These are phyloP conservation scores for Cercospora citrullina DNA, from an alignment of 2,329 filamentous ascomycete species.

Conservation along the genomic window DNA sequence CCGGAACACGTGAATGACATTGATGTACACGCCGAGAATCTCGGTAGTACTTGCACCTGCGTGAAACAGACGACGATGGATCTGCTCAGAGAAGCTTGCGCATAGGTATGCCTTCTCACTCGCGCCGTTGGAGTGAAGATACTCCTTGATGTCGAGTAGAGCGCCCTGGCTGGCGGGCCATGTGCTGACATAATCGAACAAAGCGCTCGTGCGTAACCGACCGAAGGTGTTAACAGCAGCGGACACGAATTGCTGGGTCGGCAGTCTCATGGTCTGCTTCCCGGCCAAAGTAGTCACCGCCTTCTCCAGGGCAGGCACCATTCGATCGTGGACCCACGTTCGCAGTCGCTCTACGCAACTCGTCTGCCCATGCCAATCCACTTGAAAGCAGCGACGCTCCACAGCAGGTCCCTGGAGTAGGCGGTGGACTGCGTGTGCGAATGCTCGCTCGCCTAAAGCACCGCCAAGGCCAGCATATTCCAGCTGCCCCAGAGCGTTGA, in stretches of 20 bases:
- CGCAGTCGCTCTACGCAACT: slow-evolving; percentile 61
- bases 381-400: slow-evolving; percentile 58
- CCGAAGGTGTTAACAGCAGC: slow-evolving; percentile 69
- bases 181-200: slow-evolving; percentile 76
- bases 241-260: slow-evolving; percentile 64
- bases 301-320: slow-evolving; percentile 64
- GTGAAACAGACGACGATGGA: slow-evolving; percentile 69
- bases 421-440: slow-evolving; percentile 69
- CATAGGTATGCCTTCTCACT: slow-evolving; percentile 70
- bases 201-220: slow-evolving; percentile 65
- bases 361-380: slow-evolving; percentile 59
- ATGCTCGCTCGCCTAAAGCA: slow-evolving; percentile 67
- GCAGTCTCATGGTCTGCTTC: slow-evolving; percentile 24
- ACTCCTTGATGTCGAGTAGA: slow-evolving; percentile 67
- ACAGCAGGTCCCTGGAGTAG: slow-evolving; percentile 64
- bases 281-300: slow-evolving; percentile 38
- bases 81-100: slow-evolving; percentile 64
- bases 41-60: slow-evolving; percentile 74
- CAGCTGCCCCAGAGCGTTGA: slow-evolving; percentile 42
- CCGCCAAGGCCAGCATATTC: slow-evolving; percentile 67
- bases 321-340: slow-evolving; percentile 68
- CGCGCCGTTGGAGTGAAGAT: slow-evolving; percentile 67
- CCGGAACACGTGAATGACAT: slow-evolving; percentile 75
- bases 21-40: slow-evolving; percentile 75
- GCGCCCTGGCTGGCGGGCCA: slow-evolving; percentile 73